Percentiles rank a stretch among this genome's conserved stretches.
These are phyloP conservation scores for Cyclocybe aegerita DNA, from an alignment of 768 basidiomycete species.

Conservation along the genomic window DNA sequence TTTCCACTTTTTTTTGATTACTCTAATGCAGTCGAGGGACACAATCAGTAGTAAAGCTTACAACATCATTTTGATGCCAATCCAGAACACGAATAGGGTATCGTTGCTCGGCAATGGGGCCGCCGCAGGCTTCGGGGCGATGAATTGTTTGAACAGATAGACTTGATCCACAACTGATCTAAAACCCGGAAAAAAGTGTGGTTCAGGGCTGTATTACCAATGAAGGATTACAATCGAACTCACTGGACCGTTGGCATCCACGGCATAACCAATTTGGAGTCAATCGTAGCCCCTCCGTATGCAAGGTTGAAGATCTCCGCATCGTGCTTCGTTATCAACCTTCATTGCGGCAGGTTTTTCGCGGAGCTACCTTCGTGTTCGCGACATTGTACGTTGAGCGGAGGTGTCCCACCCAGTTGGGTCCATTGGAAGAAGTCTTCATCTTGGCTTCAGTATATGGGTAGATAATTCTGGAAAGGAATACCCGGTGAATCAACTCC, in stretches of 20 bases:
- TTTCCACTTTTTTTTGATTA: no score
- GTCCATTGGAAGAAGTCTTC: slow-evolving; percentile 65
- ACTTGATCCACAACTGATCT: slow-evolving; percentile 60
- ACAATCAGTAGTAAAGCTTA: slow-evolving; percentile 25
- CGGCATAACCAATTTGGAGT: slow-evolving; percentile 50
- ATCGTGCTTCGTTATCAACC: neutral
- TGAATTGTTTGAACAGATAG: slow-evolving; percentile 44
- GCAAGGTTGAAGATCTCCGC: slow-evolving; percentile 49
- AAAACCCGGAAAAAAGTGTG: neutral
- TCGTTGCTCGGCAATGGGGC: slow-evolving; percentile 53
- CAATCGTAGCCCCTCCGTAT: slow-evolving; percentile 60
- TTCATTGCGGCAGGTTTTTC: no score
- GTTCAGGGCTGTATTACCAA: neutral
- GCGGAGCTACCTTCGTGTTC: slow-evolving; percentile 46
- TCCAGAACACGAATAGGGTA: slow-evolving; percentile 61
- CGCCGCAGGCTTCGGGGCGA: slow-evolving; percentile 40
- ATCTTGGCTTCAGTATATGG: no score
- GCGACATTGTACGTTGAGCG: slow-evolving; percentile 59
- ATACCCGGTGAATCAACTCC: slow-evolving; percentile 52
- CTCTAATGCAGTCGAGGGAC: neutral
- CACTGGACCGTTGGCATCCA: slow-evolving; percentile 45
- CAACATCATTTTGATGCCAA: slow-evolving; percentile 68
- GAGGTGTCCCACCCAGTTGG: slow-evolving; percentile 59
- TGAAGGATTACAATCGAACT: neutral
- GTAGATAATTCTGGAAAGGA: slow-evolving; percentile 50